Evolutionary conservation across 371 early-diverging fungal genomes (phyloP), one percentile per base, ranked within the genome.

Genomic region (Mortierella sp.): DNA sequence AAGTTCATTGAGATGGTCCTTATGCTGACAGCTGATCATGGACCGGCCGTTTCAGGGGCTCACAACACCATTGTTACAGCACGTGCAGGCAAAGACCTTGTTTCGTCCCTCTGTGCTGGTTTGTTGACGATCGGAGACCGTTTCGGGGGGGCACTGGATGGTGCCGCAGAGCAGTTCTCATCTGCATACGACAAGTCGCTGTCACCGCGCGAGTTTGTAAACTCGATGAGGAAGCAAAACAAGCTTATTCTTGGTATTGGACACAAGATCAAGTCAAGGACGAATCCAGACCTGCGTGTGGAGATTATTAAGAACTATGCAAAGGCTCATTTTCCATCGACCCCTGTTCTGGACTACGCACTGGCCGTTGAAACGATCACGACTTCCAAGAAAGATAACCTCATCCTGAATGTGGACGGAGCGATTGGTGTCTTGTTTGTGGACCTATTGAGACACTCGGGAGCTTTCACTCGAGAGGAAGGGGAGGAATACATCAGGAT

Each of bases 51-150:
- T 7, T 93, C 92, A 34, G 95, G 93, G 54, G 98, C 98, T 7
- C 96, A 96, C 89, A 98, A 97, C 91, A 97, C 98, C 27, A 98
- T 98, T 70, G 97, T 98, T 48, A 97, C 98, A 13, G 96, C 98
- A 13, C 96, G 98, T 84, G 98, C 98, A 45, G 98, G 98, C 72
- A 96, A 97, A 81, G 98, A 98, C 72, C 88, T 98, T 62, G 89
- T 98, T 46, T 96, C 96, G 47, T 96, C 96, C 28, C 87, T 98
- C 53, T 94, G 94, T 52, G 86, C 97, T 42, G 98, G 98, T 82
- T 87, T 98, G 43, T 83, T 97, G 79, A 97, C 98, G 23, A 98
- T 98, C 61, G 78, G 94, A 82, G 96, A 96, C 60, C 91, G 98
- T 39, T 98, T 98, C 71, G 98, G 98, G 72, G 98, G 98, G 49